Percentiles rank a stretch among this genome's conserved stretches.
Evolutionary conservation across 2,329 filamentous ascomycete genomes (phyloP).

Genomic region (Penicillium sp.): DNA sequence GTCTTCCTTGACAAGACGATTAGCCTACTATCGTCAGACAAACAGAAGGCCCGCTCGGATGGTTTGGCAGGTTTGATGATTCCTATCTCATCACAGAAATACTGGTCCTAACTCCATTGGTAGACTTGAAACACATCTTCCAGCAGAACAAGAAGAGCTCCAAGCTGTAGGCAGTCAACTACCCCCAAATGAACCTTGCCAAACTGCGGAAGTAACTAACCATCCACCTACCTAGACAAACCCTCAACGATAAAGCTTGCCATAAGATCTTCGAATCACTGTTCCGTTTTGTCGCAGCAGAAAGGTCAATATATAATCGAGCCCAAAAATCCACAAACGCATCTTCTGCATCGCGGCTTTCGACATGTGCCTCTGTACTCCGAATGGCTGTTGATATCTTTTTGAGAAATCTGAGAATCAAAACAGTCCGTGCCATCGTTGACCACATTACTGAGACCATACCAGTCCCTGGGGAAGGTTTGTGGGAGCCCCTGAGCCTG

Average conservation of each 20-base stretch:
- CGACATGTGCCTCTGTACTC: conserved; percentile 67
- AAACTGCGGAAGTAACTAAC: conserved; percentile 12
- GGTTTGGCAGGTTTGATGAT: conserved; percentile 48
- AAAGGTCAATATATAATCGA: conserved; percentile 64
- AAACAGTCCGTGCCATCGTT: conserved; percentile 74
- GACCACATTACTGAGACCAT: conserved; percentile 79
- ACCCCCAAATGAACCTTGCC: background rate
- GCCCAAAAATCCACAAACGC: conserved; percentile 53
- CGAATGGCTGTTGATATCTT: conserved; percentile 70
- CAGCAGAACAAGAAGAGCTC: conserved; percentile 49
- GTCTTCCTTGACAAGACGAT: conserved; percentile 44
- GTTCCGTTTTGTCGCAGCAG: conserved; percentile 68
- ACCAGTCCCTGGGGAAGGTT: conserved; percentile 58
- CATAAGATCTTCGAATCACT: conserved; percentile 77
- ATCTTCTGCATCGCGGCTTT: conserved; percentile 57
- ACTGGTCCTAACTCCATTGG: background rate
- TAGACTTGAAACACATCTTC: conserved; percentile 57
- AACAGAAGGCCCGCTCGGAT: conserved; percentile 47
- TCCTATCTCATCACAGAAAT: background rate
- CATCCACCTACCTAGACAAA: conserved; percentile 30
- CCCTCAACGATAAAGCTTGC: conserved; percentile 72
- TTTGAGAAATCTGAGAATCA: conserved; percentile 65
- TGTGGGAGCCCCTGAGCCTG: conserved; percentile 67
- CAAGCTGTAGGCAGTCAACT: conserved; percentile 32
- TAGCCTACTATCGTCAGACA: conserved; percentile 44